Conservation (phyloP, 352 stramenopile genomes). For the Phytophthora crassamura region DNA sequence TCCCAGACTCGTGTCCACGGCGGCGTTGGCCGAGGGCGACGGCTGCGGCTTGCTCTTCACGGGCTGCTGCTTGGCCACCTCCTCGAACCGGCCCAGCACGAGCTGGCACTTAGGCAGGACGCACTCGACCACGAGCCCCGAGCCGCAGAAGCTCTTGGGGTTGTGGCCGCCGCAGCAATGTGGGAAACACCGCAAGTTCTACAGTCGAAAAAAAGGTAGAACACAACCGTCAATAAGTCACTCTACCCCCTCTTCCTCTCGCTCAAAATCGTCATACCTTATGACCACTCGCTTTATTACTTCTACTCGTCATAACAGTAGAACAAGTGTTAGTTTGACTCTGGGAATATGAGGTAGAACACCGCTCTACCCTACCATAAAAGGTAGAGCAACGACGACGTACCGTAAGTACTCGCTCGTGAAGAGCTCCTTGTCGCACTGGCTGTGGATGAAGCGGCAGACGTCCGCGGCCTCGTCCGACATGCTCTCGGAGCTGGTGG, state of each 20-base stretch:
- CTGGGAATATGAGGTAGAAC: background rate
- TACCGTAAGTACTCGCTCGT: conserved; percentile 77
- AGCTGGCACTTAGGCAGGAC: conserved; percentile 60
- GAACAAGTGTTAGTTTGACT: background rate
- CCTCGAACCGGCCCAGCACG: conserved; percentile 78
- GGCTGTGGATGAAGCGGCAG: conserved; percentile 68
- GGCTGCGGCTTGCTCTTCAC: conserved; percentile 4
- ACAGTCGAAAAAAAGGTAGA: background rate
- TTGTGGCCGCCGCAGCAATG: conserved; percentile 87
- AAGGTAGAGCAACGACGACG: conserved; percentile 2
- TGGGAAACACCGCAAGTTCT: conserved; percentile 85
- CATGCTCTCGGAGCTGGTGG: conserved; percentile 22
- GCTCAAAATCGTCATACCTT: conserved; percentile 53
- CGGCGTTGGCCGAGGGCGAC: conserved; percentile 7
- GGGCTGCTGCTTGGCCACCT: conserved; percentile 55
- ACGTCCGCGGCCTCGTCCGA: conserved; percentile 12
- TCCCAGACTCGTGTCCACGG: conserved; percentile 38
- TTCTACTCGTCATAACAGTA: conserved; percentile 45
- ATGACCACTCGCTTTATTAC: conserved; percentile 86
- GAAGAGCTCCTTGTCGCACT: conserved; percentile 82
- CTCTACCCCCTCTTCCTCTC: background rate
- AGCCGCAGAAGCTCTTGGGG: conserved; percentile 87
- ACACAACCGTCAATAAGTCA: background rate
- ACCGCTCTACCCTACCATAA: background rate
- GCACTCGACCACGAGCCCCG: conserved; percentile 78